These are phyloP conservation scores for Corrigiola litoralis DNA, from an alignment of 179 eudicot genomes.

Conservation along the genomic window DNA sequence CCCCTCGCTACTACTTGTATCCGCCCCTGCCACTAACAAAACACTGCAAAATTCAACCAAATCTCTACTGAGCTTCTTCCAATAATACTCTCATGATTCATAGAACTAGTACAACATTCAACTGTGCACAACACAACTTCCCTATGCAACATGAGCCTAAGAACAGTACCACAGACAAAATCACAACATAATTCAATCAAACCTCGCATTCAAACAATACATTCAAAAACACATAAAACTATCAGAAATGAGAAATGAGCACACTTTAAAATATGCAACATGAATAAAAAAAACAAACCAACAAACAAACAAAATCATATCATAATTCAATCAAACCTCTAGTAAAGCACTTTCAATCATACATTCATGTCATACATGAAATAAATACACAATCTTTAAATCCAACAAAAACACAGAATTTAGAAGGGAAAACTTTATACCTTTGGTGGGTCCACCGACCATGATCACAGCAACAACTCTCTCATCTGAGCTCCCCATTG, in stretches of 20 bases:
- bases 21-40: too few relatives aligned
- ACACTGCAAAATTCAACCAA: too few relatives aligned
- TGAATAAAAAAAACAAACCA: too few relatives aligned
- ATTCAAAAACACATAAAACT: too few relatives aligned
- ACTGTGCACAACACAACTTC: constrained; percentile 1
- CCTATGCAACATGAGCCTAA: neutral
- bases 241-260: too few relatives aligned
- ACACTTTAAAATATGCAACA: too few relatives aligned
- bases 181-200: neutral
- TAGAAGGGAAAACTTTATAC: constrained; percentile 23
- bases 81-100: too few relatives aligned
- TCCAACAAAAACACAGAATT: neutral
- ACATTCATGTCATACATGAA: constrained; percentile 10
- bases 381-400: neutral
- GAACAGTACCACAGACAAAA: neutral
- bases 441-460: constrained; percentile 96
- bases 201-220: too few relatives aligned
- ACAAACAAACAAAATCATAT: neutral
- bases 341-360: neutral
- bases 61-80: too few relatives aligned
- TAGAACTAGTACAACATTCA: too few relatives aligned
- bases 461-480: constrained; percentile 89
- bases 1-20: too few relatives aligned
- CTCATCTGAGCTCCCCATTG: constrained; percentile 68
- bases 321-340: constrained; percentile 3